These are phyloP conservation scores for Serpula lacrymans DNA, from an alignment of 768 basidiomycete species.

Conservation along the genomic window DNA sequence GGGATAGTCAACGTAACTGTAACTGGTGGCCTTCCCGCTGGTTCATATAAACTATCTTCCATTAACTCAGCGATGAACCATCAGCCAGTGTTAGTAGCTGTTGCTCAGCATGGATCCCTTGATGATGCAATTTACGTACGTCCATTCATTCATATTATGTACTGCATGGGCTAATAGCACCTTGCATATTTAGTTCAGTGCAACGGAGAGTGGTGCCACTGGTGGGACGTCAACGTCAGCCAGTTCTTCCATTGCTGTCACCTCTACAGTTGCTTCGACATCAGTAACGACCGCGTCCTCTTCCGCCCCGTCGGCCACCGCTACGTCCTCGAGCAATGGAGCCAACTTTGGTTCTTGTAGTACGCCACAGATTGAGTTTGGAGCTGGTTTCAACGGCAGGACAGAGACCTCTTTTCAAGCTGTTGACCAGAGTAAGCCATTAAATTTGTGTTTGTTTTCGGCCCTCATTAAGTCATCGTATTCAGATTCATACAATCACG, in stretches of 20 bases:
- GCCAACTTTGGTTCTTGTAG: conserved; percentile 57
- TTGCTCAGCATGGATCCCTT: conserved; percentile 49
- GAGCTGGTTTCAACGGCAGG: conserved; percentile 49
- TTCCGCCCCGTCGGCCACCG: conserved; percentile 3
- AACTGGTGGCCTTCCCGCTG: conserved; percentile 39
- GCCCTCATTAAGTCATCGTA: too few species aligned
- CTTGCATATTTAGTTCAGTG: too few species aligned
- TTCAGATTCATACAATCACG: conserved; percentile 51
- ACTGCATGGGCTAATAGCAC: too few species aligned
- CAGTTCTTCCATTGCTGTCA: conserved; percentile 7
- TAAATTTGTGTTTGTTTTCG: too few species aligned
- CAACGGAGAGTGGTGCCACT: too few species aligned
- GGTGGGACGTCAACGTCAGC: too few species aligned
- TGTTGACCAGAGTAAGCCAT: conserved; percentile 38
- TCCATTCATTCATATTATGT: too few species aligned
- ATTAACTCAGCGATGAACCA: conserved; percentile 47
- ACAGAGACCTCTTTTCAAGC: conserved; percentile 56
- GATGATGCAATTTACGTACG: conserved; percentile 48
- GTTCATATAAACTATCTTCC: conserved; percentile 37
- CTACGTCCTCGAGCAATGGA: conserved; percentile 5
- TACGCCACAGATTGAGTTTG: conserved; percentile 54
- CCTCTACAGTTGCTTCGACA: conserved; percentile 4
- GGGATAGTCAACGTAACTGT: conserved; percentile 32
- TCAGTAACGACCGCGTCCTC: conserved; percentile 8
- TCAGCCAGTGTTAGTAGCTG: conserved; percentile 42